Evolutionary conservation across 2,329 filamentous ascomycete genomes (phyloP).

Genomic region (Xylariaceae sp.): DNA sequence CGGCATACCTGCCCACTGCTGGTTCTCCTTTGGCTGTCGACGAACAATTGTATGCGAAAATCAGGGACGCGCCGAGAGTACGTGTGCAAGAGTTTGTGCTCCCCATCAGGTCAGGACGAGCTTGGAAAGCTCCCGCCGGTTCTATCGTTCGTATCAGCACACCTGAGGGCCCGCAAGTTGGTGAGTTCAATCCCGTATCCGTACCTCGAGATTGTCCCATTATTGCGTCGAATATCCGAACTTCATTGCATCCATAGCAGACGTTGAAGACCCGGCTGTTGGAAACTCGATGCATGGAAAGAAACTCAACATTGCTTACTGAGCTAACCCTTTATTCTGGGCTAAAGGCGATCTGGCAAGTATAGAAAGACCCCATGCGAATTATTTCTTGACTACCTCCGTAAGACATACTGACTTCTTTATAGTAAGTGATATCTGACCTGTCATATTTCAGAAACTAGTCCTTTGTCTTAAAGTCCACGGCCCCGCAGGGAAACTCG

Average conservation of each 20-base stretch:
- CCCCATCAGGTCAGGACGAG: constrained; percentile 69
- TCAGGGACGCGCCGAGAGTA: constrained; percentile 49
- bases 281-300: neutral
- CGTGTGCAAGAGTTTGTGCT: constrained; percentile 56
- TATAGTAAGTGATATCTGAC: too few species aligned
- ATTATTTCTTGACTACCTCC: too few species aligned
- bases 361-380: too few species aligned
- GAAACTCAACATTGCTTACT: neutral
- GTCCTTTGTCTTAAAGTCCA: too few species aligned
- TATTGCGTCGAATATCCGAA: too few species aligned
- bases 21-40: constrained; percentile 46
- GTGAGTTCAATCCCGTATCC: constrained; percentile 30
- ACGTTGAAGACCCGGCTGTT: too few species aligned
- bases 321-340: neutral
- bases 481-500: too few species aligned
- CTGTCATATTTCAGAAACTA: too few species aligned
- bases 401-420: too few species aligned
- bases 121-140: constrained; percentile 69
- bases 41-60: constrained; percentile 54
- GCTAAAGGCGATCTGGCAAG: constrained; percentile 66
- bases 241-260: too few species aligned
- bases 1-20: constrained; percentile 45
- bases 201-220: neutral
- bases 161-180: constrained; percentile 73
- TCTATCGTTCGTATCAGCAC: constrained; percentile 72